Evolutionary conservation across 1,139 yeast genomes (phyloP).

Genomic region (Yamadazyma songkhlaensis): DNA sequence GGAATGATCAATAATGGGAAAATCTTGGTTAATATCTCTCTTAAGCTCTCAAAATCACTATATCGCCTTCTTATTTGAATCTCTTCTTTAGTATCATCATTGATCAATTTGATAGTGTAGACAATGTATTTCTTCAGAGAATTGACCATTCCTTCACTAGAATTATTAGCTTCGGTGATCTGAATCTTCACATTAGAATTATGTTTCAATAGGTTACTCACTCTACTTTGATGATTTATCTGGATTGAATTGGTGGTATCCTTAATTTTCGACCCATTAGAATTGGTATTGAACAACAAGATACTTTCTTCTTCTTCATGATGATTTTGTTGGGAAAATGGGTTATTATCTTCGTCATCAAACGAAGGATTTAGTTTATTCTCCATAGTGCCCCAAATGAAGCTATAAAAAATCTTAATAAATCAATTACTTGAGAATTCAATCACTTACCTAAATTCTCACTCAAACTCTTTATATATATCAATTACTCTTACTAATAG

Average conservation of each 20-base stretch:
- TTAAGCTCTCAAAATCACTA: constrained; percentile 84
- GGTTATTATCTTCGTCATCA: constrained; percentile 51
- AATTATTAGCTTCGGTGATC: constrained; percentile 75
- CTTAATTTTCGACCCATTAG: constrained; percentile 5
- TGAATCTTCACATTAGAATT: constrained; percentile 38
- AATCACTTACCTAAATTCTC: too few species aligned
- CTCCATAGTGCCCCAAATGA: neutral
- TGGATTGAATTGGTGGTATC: constrained; percentile 23
- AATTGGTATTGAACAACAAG: constrained; percentile 3
- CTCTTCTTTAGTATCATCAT: constrained; percentile 38
- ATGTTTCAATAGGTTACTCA: constrained; percentile 32
- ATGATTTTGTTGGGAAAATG: constrained; percentile 27
- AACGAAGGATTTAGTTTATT: neutral
- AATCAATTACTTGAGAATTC: too few species aligned
- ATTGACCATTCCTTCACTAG: constrained; percentile 65
- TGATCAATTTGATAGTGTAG: constrained; percentile 66
- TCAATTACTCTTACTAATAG: too few species aligned
- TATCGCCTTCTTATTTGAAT: constrained; percentile 75
- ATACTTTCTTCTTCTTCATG: constrained; percentile 7
- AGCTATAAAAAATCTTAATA: too few species aligned
- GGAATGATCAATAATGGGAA: constrained; percentile 87
- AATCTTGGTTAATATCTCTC: constrained; percentile 64
- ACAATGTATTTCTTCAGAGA: constrained; percentile 68
- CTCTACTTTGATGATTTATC: constrained; percentile 38
- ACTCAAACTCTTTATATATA: too few species aligned